Evolutionary conservation across 1,284 basidiomycete genomes (phyloP).

Genomic region (Tilletiaria anomala): DNA sequence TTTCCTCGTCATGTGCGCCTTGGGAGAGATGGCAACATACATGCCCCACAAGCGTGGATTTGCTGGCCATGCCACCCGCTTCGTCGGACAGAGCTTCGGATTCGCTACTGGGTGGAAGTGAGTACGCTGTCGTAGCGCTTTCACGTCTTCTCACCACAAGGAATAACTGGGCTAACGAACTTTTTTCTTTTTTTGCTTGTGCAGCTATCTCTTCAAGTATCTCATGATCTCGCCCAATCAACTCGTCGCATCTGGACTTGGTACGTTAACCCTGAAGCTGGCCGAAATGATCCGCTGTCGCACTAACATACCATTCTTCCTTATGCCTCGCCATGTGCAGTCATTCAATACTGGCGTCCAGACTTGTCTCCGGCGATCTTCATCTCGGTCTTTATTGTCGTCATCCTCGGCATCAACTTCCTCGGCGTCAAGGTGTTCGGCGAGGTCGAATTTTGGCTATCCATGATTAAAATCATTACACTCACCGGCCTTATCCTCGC

Average conservation of each 20-base stretch:
- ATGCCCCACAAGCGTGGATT: constrained; percentile 42
- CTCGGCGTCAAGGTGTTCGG: constrained; percentile 48
- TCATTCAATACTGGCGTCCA: too few species aligned
- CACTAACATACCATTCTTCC: too few species aligned
- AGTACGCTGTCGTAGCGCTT: neutral
- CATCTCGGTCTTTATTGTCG: constrained; percentile 7
- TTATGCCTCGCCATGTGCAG: too few species aligned
- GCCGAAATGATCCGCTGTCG: constrained; percentile 33
- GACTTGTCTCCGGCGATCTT: constrained; percentile 25
- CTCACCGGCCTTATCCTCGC: constrained; percentile 12
- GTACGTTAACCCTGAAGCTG: too few species aligned
- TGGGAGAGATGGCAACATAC: constrained; percentile 43
- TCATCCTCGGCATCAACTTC: constrained; percentile 40
- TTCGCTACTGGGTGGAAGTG: constrained; percentile 33
- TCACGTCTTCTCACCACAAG: neutral
- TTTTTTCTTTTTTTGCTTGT: neutral
- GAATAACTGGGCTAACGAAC: neutral
- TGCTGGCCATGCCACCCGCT: constrained; percentile 41
- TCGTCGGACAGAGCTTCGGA: constrained; percentile 42
- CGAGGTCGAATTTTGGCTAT: constrained; percentile 49
- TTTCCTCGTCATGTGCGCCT: too few species aligned
- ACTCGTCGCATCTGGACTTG: constrained; percentile 41
- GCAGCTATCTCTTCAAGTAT: constrained; percentile 17
- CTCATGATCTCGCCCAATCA: constrained; percentile 41
- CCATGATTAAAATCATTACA: constrained; percentile 46